These are phyloP conservation scores for Dendrobium nobile DNA, from an alignment of 106 monocot genomes.

Conservation along the genomic window DNA sequence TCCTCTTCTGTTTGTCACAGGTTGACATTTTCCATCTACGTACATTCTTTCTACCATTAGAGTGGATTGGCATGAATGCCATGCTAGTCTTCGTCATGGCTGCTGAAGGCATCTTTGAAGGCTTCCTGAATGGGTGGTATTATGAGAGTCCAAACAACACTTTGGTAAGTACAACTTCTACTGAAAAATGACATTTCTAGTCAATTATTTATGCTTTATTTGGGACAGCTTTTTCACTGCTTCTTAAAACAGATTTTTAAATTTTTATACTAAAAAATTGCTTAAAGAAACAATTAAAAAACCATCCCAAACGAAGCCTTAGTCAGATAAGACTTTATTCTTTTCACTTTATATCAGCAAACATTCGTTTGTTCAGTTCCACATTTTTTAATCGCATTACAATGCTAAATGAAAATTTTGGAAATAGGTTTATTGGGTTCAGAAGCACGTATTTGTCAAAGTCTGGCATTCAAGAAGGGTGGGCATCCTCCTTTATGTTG, in stretches of 20 bases:
- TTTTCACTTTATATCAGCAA: no score
- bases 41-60: constrained; percentile 52
- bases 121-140: constrained; percentile 88
- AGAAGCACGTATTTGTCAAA: constrained; percentile 61
- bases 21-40: constrained; percentile 57
- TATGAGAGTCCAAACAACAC: constrained; percentile 74
- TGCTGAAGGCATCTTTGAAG: constrained; percentile 82
- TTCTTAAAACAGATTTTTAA: no score
- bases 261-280: no score
- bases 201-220: no score
- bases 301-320: no score
- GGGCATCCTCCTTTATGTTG: constrained; percentile 79
- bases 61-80: constrained; percentile 93
- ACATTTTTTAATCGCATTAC: not conserved
- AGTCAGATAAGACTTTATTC: no score
- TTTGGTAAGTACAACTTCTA: constrained; percentile 34
- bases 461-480: constrained; percentile 73
- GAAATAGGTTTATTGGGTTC: constrained; percentile 75
- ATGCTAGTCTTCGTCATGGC: constrained; percentile 96
- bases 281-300: no score
- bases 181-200: not conserved
- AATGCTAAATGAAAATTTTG: not conserved
- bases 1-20: constrained; percentile 15
- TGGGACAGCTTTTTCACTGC: no score
- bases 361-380: not conserved